Conservation (phyloP, 2,329 filamentous ascomycete genomes). For the Diaporthe destruens region DNA sequence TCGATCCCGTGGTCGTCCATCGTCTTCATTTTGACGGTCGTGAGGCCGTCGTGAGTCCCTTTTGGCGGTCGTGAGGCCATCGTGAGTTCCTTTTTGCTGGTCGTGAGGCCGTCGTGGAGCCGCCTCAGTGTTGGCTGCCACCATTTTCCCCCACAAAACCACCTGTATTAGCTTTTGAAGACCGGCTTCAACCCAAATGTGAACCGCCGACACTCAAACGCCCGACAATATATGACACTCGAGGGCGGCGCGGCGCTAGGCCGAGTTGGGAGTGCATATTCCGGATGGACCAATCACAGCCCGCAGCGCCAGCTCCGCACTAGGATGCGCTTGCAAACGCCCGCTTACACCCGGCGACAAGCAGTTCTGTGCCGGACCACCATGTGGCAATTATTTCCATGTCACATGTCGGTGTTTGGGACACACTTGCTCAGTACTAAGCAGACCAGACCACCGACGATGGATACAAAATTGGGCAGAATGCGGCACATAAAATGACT, state of each 20-base stretch:
- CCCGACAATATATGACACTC: not conserved
- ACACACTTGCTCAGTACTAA: not conserved
- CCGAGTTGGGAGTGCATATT: not conserved
- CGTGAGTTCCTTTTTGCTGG: not conserved
- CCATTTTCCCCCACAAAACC: no score
- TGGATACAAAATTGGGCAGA: no score
- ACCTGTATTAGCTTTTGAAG: not conserved
- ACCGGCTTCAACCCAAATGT: not conserved
- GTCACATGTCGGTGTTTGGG: not conserved
- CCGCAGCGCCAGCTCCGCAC: not conserved
- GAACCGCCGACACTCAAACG: not conserved
- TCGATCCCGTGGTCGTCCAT: constrained; percentile 28
- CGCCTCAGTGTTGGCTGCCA: no score
- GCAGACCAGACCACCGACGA: not conserved
- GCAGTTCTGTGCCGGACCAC: not conserved
- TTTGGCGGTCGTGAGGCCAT: not conserved
- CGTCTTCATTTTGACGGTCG: not conserved
- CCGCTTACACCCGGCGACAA: not conserved
- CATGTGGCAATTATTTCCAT: not conserved
- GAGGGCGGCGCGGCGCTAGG: not conserved
- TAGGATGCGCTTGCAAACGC: not conserved
- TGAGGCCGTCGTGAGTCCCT: not conserved
- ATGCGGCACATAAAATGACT: not conserved
- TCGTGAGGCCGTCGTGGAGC: no score
- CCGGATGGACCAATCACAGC: not conserved